phyloP scores from a whole-genome alignment of 1,284 basidiomycete species.

The Sanghuangporus sanghuang region DNA sequence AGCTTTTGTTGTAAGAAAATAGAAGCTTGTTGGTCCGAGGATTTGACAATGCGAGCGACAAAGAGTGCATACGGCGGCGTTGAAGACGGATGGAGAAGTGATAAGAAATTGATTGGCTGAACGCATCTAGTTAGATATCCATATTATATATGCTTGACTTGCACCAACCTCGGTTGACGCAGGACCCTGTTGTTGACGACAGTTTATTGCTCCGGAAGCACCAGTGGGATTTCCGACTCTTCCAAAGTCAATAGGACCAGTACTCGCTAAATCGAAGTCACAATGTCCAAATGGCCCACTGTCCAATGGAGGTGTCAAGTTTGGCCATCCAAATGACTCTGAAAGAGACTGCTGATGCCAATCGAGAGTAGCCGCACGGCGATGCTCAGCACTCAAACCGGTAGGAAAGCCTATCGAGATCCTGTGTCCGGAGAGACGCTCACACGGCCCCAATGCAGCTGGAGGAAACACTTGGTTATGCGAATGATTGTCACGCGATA shows the following conservation, averaged over 20 bases:
- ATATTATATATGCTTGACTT: neutral
- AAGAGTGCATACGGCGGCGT: slow-evolving; percentile 76
- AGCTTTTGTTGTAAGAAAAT: slow-evolving; percentile 84
- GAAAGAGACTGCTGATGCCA: slow-evolving; percentile 8
- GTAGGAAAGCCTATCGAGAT: neutral
- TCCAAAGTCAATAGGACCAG: neutral
- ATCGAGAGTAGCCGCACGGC: neutral
- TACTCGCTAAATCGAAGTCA: slow-evolving; percentile 12
- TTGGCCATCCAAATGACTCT: slow-evolving; percentile 10
- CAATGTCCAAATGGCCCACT: neutral
- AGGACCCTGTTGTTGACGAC: slow-evolving; percentile 3
- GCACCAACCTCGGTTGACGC: slow-evolving; percentile 3
- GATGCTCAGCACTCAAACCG: neutral
- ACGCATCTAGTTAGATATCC: neutral
- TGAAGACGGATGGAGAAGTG: slow-evolving; percentile 74
- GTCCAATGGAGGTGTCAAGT: slow-evolving; percentile 7
- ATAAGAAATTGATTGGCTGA: slow-evolving; percentile 81
- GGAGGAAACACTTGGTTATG: neutral
- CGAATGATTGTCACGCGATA: neutral
- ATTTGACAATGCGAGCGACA: slow-evolving; percentile 77
- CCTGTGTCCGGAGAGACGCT: slow-evolving; percentile 1
- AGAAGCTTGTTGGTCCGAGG: slow-evolving; percentile 82
- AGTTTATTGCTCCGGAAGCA: neutral
- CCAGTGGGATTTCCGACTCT: neutral
- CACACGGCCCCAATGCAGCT: neutral